A percentile compares a stretch with the other conserved stretches of the same genome.
These are phyloP conservation scores for Saccharomycopsis sp. DNA, from an alignment of 805 yeast genomes.

Conservation along the genomic window DNA sequence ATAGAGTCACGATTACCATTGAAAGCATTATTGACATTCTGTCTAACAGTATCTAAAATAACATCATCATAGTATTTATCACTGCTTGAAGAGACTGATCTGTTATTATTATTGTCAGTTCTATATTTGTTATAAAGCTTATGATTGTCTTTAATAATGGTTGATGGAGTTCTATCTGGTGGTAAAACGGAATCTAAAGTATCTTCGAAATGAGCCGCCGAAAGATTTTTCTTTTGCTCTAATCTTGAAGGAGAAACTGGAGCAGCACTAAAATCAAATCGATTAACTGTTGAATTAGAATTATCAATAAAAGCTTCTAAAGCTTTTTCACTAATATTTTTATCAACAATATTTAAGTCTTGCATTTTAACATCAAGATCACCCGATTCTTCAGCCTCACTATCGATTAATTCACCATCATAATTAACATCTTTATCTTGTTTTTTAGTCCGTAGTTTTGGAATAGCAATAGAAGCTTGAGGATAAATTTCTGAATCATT, in stretches of 20 bases:
- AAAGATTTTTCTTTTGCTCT: conserved; percentile 3
- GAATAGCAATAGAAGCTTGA: conserved; percentile 2
- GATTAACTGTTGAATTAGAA: conserved; percentile 9
- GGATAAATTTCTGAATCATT: background rate
- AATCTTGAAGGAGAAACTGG: conserved; percentile 5
- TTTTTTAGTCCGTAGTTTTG: conserved; percentile 10
- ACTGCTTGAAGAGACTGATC: conserved; percentile 5
- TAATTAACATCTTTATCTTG: conserved; percentile 5
- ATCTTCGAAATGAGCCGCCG: conserved; percentile 8
- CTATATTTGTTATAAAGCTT: conserved; percentile 5
- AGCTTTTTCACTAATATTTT: background rate
- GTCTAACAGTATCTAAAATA: conserved; percentile 15
- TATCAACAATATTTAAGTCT: conserved; percentile 6
- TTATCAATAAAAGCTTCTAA: conserved; percentile 3
- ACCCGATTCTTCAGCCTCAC: conserved; percentile 1
- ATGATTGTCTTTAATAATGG: conserved; percentile 16
- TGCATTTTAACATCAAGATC: conserved; percentile 11
- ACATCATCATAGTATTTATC: conserved; percentile 16
- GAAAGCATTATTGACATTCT: conserved; percentile 10
- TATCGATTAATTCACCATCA: conserved; percentile 4
- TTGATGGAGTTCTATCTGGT: conserved; percentile 16
- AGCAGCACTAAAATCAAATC: conserved; percentile 1
- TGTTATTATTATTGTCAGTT: background rate
- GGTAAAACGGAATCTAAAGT: conserved; percentile 17
- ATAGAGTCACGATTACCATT: conserved; percentile 1